Base-by-base conservation (phyloP, 331 rosid genomes). In the Malus hybrid region DNA sequence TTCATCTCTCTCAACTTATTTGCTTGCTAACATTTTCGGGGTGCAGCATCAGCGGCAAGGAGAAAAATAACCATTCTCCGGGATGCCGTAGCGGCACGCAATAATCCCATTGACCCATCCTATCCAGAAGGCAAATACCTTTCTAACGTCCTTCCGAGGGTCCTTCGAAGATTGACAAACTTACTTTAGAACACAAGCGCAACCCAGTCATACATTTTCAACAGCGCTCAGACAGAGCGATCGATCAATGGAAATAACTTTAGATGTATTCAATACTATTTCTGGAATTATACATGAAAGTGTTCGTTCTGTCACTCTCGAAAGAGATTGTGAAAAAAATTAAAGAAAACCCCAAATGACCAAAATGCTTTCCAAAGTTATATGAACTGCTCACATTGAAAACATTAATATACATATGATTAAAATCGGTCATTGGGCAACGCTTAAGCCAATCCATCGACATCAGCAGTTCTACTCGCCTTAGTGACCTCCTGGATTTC, bases 111-210 rank as follows among this genome's bases (percentile, higher is more conserved):
- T 28, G 93, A 94, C 46, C 93, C 98, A 65, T 80, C 96, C 60
- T 91, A 93, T 69, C 95, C 93, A 1, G 97, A 94, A 88, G 98
- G 98, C 54, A 82, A 87, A 65, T 91, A 91, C 78, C 90, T 91
- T 32, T 85, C 97, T 32, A 94, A 87, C 70, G 46, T 88, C 70
- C 86, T 94, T 5, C 82, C 90, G 8, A 83, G 95, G 78, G 92
- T 94, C 66, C 72, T 85, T 44, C 85, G 81, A 81, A 65, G 13
- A 87, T 69, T 10, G 28, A 73, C 4, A 2, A 32, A 7, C 22
- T 2, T 61, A 20, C 55, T 20, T 13, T 11, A 14, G 48, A 48
- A 67, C 27, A 67, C 60, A 55, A 31, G 33, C 65, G 1, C 5
- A 71, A 4, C 31, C 15, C 34, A n/a, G 0, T 22, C 65, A 55